Conservation (phyloP, 164 flowering plant species). For the Litsea cubeba region DNA sequence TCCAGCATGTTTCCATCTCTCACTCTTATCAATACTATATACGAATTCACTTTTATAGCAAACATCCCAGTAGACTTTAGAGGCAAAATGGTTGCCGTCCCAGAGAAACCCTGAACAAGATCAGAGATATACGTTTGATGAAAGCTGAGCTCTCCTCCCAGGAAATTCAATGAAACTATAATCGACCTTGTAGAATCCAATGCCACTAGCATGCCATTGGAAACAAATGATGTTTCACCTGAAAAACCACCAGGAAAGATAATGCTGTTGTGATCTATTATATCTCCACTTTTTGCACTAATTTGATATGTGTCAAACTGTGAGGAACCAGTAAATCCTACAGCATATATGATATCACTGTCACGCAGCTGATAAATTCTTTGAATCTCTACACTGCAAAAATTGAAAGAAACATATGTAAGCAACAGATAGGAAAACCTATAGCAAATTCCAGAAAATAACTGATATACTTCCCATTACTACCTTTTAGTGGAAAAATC, state of each 20-base stretch:
- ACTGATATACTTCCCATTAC: conserved; percentile 5
- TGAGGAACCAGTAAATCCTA: conserved; percentile 56
- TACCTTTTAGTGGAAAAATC: conserved; percentile 70
- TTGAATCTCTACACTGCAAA: conserved; percentile 66
- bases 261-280: conserved; percentile 46
- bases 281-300: conserved; percentile 62
- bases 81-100: conserved; percentile 51
- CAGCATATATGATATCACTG: conserved; percentile 47
- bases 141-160: conserved; percentile 45
- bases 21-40: conserved; percentile 39
- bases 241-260: conserved; percentile 58
- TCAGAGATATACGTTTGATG: conserved; percentile 45
- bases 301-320: conserved; percentile 48
- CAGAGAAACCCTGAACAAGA: conserved; percentile 49
- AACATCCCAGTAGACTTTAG: conserved; percentile 47
- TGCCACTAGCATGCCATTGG: conserved; percentile 52
- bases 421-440: not conserved
- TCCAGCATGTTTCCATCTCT: conserved; percentile 45
- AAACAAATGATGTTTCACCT: conserved; percentile 52
- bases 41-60: conserved; percentile 38
- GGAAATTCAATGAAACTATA: conserved; percentile 42
- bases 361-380: conserved; percentile 55
- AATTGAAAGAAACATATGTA: conserved; percentile 3
- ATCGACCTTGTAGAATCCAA: conserved; percentile 54
- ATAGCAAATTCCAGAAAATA: not conserved